Percentiles rank a stretch among this genome's conserved stretches.
These are phyloP conservation scores for Lactifluus piperatus DNA, from an alignment of 768 basidiomycete genomes.

Conservation along the genomic window DNA sequence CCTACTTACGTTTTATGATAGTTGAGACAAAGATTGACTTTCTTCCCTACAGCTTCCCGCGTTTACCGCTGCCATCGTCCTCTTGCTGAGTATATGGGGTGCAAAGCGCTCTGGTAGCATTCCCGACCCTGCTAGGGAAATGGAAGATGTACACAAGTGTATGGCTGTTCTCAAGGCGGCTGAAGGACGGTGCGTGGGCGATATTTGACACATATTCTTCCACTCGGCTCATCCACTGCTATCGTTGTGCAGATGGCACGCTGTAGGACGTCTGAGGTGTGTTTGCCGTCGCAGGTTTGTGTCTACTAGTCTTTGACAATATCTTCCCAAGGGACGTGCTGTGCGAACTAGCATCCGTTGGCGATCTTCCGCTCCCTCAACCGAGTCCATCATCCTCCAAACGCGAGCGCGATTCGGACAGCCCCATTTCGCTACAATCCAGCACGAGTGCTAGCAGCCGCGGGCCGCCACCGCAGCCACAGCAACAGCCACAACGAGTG, in stretches of 20 bases:
- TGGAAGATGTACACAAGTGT: constrained; percentile 22
- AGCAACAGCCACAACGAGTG: not conserved
- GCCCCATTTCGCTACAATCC: constrained; percentile 25
- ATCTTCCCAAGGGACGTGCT: constrained; percentile 50
- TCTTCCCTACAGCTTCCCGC: constrained; percentile 23
- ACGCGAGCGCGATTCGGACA: constrained; percentile 54
- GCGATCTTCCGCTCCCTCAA: constrained; percentile 60
- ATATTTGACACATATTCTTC: not conserved
- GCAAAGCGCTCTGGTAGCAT: constrained; percentile 25
- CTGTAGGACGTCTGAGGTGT: constrained; percentile 41
- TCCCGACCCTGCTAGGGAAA: constrained; percentile 14
- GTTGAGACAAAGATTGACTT: constrained; percentile 4
- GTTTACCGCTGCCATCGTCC: constrained; percentile 34
- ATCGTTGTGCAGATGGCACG: constrained; percentile 34
- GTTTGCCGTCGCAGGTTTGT: constrained; percentile 12
- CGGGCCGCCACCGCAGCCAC: not conserved
- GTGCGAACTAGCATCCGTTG: constrained; percentile 62
- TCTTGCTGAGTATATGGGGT: constrained; percentile 38
- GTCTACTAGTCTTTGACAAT: not conserved
- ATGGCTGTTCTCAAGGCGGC: constrained; percentile 17
- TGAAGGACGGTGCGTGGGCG: constrained; percentile 8
- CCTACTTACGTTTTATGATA: not conserved
- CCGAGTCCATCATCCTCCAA: constrained; percentile 45
- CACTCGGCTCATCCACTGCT: not conserved
- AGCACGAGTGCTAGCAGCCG: not conserved